Evolutionary conservation across 208 protist species (phyloP).

Genomic region (Trypanosomatidae sp.): DNA sequence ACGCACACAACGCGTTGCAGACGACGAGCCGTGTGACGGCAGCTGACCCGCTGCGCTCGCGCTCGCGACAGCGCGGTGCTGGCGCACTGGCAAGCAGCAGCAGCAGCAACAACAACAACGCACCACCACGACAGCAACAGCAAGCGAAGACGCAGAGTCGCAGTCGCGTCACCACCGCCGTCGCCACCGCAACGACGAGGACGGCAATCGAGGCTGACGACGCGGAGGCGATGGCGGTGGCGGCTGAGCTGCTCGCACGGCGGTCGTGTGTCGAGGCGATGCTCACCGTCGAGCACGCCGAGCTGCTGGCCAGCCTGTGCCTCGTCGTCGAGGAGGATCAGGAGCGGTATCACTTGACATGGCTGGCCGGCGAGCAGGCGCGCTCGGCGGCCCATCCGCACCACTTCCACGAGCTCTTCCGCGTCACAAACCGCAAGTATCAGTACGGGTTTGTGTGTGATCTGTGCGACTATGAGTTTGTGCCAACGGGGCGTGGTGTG

Average conservation of each 20-base stretch:
- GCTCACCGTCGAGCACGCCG: constrained; percentile 41
- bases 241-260: not conserved
- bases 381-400: constrained; percentile 64
- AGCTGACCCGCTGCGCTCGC: constrained; percentile 10
- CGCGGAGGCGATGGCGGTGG: too few species aligned
- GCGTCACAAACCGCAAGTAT: constrained; percentile 45
- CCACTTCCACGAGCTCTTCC: constrained; percentile 37
- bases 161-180: too few species aligned
- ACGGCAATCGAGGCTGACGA: too few species aligned
- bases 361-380: constrained; percentile 67
- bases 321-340: constrained; percentile 56
- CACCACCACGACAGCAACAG: too few species aligned
- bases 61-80: constrained; percentile 44
- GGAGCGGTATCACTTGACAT: constrained; percentile 57
- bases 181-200: too few species aligned
- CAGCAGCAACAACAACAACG: too few species aligned
- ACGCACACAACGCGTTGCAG: too few species aligned
- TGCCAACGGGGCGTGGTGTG: constrained; percentile 23
- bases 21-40: not conserved
- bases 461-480: constrained; percentile 64
- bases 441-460: constrained; percentile 77
- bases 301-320: constrained; percentile 33
- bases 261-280: constrained; percentile 5
- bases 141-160: too few species aligned
- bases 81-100: too few species aligned